phyloP scores from a whole-genome alignment of 768 basidiomycete species.

The Rhizopogon sp. region DNA sequence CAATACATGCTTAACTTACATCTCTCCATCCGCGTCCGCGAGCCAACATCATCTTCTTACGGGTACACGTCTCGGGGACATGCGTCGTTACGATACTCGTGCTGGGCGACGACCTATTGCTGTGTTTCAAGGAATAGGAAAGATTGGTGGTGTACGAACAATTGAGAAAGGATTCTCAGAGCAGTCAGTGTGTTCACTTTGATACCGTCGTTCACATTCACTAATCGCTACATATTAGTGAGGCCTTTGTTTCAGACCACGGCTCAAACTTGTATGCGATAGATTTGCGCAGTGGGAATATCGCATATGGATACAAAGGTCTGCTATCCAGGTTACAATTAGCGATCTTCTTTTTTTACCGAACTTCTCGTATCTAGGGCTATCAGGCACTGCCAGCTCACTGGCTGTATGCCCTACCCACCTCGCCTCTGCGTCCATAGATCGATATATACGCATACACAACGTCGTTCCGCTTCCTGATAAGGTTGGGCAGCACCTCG shows the following conservation, averaged over 20 bases:
- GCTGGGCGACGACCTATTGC: constrained; percentile 62
- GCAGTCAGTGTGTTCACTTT: constrained; percentile 43
- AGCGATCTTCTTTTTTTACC: not conserved
- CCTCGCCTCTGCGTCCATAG: constrained; percentile 59
- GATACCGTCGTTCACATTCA: not conserved
- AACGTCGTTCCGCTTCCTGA: constrained; percentile 49
- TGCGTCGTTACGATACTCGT: constrained; percentile 76
- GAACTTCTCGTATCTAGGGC: constrained; percentile 35
- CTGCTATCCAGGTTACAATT: constrained; percentile 1
- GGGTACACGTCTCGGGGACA: constrained; percentile 71
- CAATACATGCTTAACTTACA: constrained; percentile 62
- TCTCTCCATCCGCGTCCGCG: constrained; percentile 34
- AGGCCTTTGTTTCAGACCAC: constrained; percentile 65
- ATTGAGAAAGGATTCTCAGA: constrained; percentile 57
- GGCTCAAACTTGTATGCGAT: constrained; percentile 59
- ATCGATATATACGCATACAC: constrained; percentile 70
- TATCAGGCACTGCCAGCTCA: constrained; percentile 67
- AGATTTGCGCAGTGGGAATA: constrained; percentile 64
- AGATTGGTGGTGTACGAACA: constrained; percentile 54
- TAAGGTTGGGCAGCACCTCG: constrained; percentile 43
- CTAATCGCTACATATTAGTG: constrained; percentile 33
- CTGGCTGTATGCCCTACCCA: constrained; percentile 49
- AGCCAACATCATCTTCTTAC: constrained; percentile 48
- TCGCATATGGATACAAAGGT: constrained; percentile 69
- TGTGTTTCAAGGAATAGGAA: constrained; percentile 57